Conservation (phyloP, 179 eudicot species). For the Beta lomatogona region DNA sequence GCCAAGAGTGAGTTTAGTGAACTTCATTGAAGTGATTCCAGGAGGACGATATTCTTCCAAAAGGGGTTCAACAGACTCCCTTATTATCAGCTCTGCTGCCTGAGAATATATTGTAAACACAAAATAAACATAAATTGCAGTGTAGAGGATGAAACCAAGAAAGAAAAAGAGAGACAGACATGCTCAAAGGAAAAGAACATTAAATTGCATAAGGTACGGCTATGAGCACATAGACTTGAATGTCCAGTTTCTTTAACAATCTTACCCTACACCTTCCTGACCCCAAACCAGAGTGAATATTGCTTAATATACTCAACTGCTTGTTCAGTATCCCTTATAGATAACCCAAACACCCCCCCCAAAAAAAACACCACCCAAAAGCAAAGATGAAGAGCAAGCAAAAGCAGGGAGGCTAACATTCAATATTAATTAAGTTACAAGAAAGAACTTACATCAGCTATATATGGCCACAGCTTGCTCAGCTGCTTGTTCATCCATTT, state of each 20-base stretch:
- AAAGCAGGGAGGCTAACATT: background rate
- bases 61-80: conserved; percentile 87
- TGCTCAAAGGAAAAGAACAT: background rate
- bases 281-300: background rate
- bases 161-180: background rate
- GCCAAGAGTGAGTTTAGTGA: conserved; percentile 85
- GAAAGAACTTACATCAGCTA: conserved; percentile 81
- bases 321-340: background rate
- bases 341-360: background rate
- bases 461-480: conserved; percentile 86
- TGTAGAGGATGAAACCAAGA: background rate
- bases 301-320: background rate
- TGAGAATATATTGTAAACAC: conserved; percentile 31
- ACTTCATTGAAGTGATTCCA: conserved; percentile 80
- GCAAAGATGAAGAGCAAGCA: background rate
- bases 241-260: background rate
- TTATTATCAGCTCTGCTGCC: conserved; percentile 77
- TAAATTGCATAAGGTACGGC: background rate
- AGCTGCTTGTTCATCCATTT: conserved; percentile 90
- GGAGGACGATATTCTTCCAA: conserved; percentile 86
- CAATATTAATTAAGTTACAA: background rate
- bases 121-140: background rate
- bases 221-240: background rate
- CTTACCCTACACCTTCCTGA: background rate
- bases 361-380: background rate